phyloP scores from a whole-genome alignment of 164 flowering plant species.

The Aristolochia californica region DNA sequence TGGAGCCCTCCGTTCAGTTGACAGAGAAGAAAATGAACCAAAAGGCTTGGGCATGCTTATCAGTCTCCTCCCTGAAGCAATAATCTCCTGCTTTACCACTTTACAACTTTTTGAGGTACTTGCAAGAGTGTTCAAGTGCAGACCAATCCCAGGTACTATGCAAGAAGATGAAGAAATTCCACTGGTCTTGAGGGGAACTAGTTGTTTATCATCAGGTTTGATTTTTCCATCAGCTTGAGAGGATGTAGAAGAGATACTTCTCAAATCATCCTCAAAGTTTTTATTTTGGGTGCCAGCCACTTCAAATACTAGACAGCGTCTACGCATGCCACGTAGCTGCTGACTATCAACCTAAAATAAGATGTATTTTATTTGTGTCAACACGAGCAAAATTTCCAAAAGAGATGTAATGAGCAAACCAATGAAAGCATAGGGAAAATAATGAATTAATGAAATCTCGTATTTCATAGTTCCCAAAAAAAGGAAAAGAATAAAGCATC shows the following conservation, averaged over 20 bases:
- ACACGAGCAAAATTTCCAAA: neutral
- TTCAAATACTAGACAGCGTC: constrained; percentile 88
- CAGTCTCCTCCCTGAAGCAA: constrained; percentile 27
- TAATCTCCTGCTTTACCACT: constrained; percentile 32
- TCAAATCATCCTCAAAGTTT: constrained; percentile 30
- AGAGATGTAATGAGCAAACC: neutral
- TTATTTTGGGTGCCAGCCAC: constrained; percentile 42
- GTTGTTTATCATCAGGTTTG: constrained; percentile 28
- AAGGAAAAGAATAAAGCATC: no score
- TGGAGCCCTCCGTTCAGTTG: constrained; percentile 24
- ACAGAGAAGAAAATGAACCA: constrained; percentile 24
- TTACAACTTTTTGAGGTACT: constrained; percentile 34
- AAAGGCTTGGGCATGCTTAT: constrained; percentile 29
- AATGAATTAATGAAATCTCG: no score
- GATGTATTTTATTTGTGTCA: neutral
- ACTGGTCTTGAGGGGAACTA: constrained; percentile 24
- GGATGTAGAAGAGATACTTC: constrained; percentile 20
- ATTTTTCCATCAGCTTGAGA: constrained; percentile 29
- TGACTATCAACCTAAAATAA: constrained; percentile 19
- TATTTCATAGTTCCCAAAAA: no score
- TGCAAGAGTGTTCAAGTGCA: constrained; percentile 86
- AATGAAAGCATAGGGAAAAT: neutral
- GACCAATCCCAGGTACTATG: constrained; percentile 73
- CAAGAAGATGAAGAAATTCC: constrained; percentile 37
- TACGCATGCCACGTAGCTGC: constrained; percentile 68